Evolutionary conservation across 2,329 filamentous ascomycete species (phyloP), one percentile per base, ranked within the genome.

Genomic region (Colletotrichum sublineola): DNA sequence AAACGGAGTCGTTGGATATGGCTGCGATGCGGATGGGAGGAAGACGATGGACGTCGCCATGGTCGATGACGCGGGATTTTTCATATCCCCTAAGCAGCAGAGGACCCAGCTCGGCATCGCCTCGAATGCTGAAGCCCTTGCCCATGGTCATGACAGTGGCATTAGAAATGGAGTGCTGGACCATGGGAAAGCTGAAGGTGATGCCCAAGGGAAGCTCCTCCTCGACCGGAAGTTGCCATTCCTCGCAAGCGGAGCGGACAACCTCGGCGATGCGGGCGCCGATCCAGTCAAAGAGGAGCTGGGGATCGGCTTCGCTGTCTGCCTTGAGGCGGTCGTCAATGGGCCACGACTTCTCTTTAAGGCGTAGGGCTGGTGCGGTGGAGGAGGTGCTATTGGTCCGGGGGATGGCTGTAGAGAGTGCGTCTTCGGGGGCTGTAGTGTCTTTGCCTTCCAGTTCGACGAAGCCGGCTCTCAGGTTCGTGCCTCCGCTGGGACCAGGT

Each of bases 1-100:
- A 92, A 48, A 96, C 93, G 0, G 94, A 90, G 77, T 96, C 94
- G 77, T 96, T 96, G 48, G 93, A 90, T 74, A 96, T 95, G 62
- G 93, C 94, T 11, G 90, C 88, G 63, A 96, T 91, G 72, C 87
- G 88, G 74, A 96, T 88, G 15, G 85, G 87, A 1, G 93, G 94
- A 31, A 95, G 82, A 15, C 81, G 46, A 1, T 44, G 50, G 29
- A 20, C 20, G 20, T 33, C 40, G 11, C 29, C 20, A 5, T 42
- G 20, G 3, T 55, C 36, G 8, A 44, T 74, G 6, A 77, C 75
- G 46, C 84, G 83, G n/a, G 86, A 82, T 44, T 84, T 83, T 56
- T 86, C 83, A 76, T 93, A 93, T 0, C 91, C 91, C 44, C 84
- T 81, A 12, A 87, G 80, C 8, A 93, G 82, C 74, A 89, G 86